phyloP scores from a whole-genome alignment of 106 monocot genomes.

The Apostasia ramifera region DNA sequence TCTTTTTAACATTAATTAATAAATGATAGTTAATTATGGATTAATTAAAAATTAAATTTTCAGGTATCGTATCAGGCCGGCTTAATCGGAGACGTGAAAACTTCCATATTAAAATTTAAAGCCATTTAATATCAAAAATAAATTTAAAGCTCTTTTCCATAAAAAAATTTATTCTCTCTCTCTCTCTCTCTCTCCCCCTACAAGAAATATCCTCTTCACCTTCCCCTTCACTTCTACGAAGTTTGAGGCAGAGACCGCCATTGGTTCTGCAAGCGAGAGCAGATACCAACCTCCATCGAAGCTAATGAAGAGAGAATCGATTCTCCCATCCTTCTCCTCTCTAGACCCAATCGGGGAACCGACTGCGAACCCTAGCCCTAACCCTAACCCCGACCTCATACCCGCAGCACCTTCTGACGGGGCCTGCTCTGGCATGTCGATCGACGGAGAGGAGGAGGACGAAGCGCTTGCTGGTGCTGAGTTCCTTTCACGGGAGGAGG shows the following conservation, averaged over 20 bases:
- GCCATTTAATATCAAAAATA: no score
- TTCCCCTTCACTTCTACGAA: no score
- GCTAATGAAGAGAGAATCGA: background rate
- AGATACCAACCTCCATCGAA: constrained; percentile 1
- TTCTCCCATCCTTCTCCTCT: background rate
- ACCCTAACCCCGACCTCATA: background rate
- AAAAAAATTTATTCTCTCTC: no score
- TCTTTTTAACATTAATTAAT: no score
- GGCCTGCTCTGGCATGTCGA: background rate
- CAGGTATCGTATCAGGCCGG: no score
- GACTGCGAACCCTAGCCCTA: constrained; percentile 10
- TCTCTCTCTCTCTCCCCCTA: no score
- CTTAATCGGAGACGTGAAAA: no score
- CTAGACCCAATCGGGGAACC: background rate
- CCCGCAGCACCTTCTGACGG: background rate
- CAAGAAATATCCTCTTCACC: no score
- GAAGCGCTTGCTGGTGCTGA: constrained; percentile 6
- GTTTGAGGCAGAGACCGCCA: background rate
- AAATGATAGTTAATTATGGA: no score
- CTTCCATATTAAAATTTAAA: no score
- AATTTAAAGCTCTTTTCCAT: no score
- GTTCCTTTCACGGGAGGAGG: constrained; percentile 39
- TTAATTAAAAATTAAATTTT: no score
- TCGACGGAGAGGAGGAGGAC: constrained; percentile 19
- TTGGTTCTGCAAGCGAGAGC: constrained; percentile 6